These are phyloP conservation scores for Coemansia asiatica DNA, from an alignment of 192 early-diverging fungal species.

Conservation along the genomic window DNA sequence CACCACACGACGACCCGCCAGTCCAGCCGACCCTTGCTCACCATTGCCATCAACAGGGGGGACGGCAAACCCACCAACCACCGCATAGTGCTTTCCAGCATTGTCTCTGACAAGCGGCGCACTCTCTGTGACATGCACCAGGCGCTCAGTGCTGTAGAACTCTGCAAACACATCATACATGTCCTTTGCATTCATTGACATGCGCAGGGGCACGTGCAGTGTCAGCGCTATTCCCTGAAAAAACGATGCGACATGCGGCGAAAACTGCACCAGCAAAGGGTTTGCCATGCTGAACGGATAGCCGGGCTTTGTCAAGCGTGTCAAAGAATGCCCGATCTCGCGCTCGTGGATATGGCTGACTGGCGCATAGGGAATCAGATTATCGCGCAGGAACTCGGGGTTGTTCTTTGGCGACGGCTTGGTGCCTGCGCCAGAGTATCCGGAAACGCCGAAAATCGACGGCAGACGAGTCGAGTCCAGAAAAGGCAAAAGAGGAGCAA, in stretches of 20 bases:
- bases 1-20: conserved; percentile 75
- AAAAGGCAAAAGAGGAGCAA: conserved; percentile 79
- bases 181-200: conserved; percentile 69
- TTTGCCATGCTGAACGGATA: conserved; percentile 13
- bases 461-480: conserved; percentile 59
- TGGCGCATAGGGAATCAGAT: conserved; percentile 88
- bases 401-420: conserved; percentile 97
- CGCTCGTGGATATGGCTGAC: conserved; percentile 96
- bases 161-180: conserved; percentile 70
- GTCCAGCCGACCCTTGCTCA: conserved; percentile 10
- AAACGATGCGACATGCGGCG: conserved; percentile 86
- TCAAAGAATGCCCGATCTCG: conserved; percentile 78
- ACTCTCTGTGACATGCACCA: conserved; percentile 75
- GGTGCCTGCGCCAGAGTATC: conserved; percentile 99
- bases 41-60: conserved; percentile 48
- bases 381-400: conserved; percentile 79
- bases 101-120: conserved; percentile 89
- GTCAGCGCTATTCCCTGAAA: conserved; percentile 96
- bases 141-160: conserved; percentile 73
- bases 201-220: conserved; percentile 79
- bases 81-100: conserved; percentile 83
- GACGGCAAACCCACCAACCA: conserved; percentile 91
- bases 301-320: conserved; percentile 20
- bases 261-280: conserved; percentile 70
- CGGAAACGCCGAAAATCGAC: conserved; percentile 92